Evolutionary conservation across 2,329 filamentous ascomycete species (phyloP), one percentile per base, ranked within the genome.

Genomic region (Aotearoamyces nothofagi): DNA sequence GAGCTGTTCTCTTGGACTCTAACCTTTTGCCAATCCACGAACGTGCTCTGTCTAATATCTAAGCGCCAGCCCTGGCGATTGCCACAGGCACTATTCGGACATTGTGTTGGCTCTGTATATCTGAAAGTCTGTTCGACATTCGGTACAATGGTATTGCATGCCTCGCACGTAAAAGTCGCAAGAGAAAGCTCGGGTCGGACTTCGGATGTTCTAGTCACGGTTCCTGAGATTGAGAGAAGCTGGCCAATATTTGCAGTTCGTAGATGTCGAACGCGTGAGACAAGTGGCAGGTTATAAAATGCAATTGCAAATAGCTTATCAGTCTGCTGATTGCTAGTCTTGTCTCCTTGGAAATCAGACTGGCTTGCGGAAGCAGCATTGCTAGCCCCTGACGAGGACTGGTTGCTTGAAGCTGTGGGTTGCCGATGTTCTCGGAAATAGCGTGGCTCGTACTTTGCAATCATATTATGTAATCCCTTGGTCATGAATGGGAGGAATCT

Each of bases 1-100:
- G 87, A 87, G 41, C 84, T 93, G 58, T 96, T 98, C 55, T 98
- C 90, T 55, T 98, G 90, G 36, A 96, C 83, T 38, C 92, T 80
- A 14, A 96, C 84, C 53, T 96, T 96, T 51, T 98, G 90, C 90
- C 90, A 98, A 57, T 98, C 90, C 36, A 98, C 80, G 50, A 98
- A 98, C 0, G 86, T 96, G 53, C 86, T 94, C 53, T 92, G 87
- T 24, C 83, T 69, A 46, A 98, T 94, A 44, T 98, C 87, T n/a
- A 98, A 59, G 40, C 84, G 75, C 90, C 90, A 98, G n/a, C 80
- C 83, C 33, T 77, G 61, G 15, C 90, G 76, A 57, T 98, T 98
- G 44, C 76, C 76, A 51, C 90, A 98, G 5, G 69, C 79, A 15
- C 61, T 52, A 48, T 96, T 96, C 7, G 90, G 87, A 43, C 90